Conservation (phyloP, 768 basidiomycete species). For the Phlegmacium glaucopus region DNA sequence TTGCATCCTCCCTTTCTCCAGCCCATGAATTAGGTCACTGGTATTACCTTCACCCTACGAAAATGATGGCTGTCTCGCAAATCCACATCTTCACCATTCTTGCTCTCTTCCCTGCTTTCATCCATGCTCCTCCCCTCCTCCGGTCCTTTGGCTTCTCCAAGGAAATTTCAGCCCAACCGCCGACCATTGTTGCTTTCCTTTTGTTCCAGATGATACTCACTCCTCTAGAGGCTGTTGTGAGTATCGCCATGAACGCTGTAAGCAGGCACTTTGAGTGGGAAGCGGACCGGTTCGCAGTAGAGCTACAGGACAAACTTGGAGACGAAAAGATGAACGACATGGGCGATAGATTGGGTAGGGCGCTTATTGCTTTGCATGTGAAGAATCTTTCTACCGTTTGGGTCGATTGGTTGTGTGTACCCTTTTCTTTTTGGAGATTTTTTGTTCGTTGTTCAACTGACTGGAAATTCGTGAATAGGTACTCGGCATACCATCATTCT, state of each 20-base stretch:
- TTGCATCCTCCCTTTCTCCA: conserved; percentile 20
- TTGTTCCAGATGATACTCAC: conserved; percentile 89
- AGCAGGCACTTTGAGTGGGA: conserved; percentile 90
- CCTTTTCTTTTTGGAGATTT: conserved; percentile 4
- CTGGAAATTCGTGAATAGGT: conserved; percentile 39
- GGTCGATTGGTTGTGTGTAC: conserved; percentile 85
- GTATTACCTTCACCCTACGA: conserved; percentile 88
- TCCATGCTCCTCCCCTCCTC: conserved; percentile 75
- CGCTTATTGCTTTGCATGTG: conserved; percentile 82
- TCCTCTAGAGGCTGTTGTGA: conserved; percentile 72
- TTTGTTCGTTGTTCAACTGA: conserved; percentile 3
- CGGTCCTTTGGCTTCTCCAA: conserved; percentile 79
- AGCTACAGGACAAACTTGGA: conserved; percentile 52
- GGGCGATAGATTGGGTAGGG: conserved; percentile 80
- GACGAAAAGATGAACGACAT: conserved; percentile 72
- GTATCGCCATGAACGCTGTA: conserved; percentile 75
- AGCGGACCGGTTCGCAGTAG: conserved; percentile 84
- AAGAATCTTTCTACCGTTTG: conserved; percentile 92
- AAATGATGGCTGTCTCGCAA: conserved; percentile 84
- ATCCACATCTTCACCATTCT: conserved; percentile 86
- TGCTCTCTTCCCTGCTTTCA: conserved; percentile 86
- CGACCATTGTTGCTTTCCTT: conserved; percentile 82
- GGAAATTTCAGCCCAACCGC: conserved; percentile 58
- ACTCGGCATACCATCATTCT: conserved; percentile 94
- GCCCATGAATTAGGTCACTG: conserved; percentile 98